Evolutionary conservation across 257 asterid genomes (phyloP).

Genomic region (Paraleonurus japonicus): DNA sequence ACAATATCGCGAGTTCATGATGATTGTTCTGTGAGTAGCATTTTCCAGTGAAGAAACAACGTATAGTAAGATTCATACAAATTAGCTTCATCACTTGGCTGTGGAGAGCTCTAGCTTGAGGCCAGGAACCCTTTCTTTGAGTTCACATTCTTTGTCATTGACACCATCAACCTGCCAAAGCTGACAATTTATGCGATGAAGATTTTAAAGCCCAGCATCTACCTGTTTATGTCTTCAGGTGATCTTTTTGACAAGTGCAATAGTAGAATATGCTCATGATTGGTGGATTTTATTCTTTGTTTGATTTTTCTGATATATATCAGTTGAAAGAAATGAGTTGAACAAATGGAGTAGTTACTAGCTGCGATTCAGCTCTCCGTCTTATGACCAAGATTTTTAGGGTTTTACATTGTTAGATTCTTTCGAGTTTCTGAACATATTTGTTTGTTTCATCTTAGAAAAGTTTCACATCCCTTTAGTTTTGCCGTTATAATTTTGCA

Average conservation of each 20-base stretch:
- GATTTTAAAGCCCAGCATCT: not conserved
- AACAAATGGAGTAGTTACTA: not conserved
- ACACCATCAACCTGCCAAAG: not conserved
- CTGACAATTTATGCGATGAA: not conserved
- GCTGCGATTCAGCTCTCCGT: not conserved
- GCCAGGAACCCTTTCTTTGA: not conserved
- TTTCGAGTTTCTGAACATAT: not conserved
- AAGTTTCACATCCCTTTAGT: not conserved
- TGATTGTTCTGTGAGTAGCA: constrained; percentile 95
- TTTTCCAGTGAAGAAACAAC: constrained; percentile 51
- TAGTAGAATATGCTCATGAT: not conserved
- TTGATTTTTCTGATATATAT: not conserved
- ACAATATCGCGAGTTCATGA: constrained; percentile 97
- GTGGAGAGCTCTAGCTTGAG: not conserved
- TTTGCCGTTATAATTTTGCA: not conserved
- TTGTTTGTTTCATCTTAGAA: not conserved
- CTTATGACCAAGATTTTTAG: not conserved
- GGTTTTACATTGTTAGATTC: constrained; percentile 13
- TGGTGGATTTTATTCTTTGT: not conserved
- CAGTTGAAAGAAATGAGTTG: not conserved
- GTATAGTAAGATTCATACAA: not conserved
- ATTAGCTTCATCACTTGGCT: not conserved
- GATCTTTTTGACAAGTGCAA: not conserved
- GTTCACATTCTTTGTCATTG: not conserved
- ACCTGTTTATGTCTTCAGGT: not conserved